Evolutionary conservation across 306 rosid genomes (phyloP), one percentile per base, ranked within the genome.

Genomic region (Inga oerstediana): DNA sequence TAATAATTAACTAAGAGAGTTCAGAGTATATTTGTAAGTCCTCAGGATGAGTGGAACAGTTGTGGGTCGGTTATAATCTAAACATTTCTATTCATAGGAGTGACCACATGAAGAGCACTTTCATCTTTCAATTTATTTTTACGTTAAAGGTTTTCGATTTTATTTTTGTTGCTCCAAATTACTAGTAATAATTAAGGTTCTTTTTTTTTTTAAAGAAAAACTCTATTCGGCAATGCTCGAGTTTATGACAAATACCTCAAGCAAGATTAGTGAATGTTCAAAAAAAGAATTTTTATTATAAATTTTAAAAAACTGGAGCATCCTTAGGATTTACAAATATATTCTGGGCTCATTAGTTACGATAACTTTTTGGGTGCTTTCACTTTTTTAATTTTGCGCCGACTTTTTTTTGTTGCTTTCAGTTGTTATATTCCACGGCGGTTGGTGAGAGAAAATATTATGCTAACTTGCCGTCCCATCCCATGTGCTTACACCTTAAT

Each of bases 51-150:
- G 76, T 72, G 76, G 76, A 16, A 13, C 76, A 13, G 1, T 24
- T 14, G 37, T 72, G 76, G 76, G 76, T 72, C 76, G 76, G 76
- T 46, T 45, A 46, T 72, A 22, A 46, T 72, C 76, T 45, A 72
- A 72, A 15, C 76, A 6, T 72, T 37, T 44, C 59, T 22, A 72
- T 46, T 72, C 58, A 24, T 24, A 45, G 58, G 41, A 32, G 39
- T 13, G 76, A 46, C 59, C 76, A 72, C 59, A 45, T 72, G 76
- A 45, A 24, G 20, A 46, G 11, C 41, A 14, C 76, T 24, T 44
- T 32, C 54, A 43, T 19, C 32, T 62, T 22, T 24, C 37, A 10
- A 62, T 62, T 62, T 70, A n/a, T 10, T n/a, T n/a, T n/a, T n/a
- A n/a, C n/a, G n/a, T n/a, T n/a, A n/a, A n/a, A n/a, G n/a, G n/a